Conservation (phyloP, 768 basidiomycete species). For the Suillus variegatus region DNA sequence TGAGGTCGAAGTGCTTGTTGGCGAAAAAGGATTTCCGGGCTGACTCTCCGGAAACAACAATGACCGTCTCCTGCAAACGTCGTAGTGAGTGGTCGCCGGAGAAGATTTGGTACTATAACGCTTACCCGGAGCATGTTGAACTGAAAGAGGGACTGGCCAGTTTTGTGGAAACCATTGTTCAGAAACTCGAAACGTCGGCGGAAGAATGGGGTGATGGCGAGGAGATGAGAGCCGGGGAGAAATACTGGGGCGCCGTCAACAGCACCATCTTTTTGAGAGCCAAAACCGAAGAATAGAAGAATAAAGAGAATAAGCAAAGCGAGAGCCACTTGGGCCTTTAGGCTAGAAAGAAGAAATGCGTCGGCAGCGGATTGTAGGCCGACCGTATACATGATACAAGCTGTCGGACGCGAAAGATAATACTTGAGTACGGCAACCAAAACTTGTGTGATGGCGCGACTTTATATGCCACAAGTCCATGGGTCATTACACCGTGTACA, state of each 20-base stretch:
- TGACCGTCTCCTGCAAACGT: conserved; percentile 60
- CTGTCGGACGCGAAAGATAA: conserved; percentile 29
- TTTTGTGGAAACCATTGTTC: conserved; percentile 68
- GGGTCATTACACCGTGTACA: not conserved
- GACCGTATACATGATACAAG: conserved; percentile 41
- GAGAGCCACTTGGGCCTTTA: conserved; percentile 35
- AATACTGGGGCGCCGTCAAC: conserved; percentile 49
- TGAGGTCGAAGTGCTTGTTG: conserved; percentile 70
- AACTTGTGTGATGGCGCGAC: conserved; percentile 5
- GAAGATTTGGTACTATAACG: conserved; percentile 11
- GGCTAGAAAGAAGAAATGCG: conserved; percentile 35
- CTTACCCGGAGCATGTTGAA: conserved; percentile 69
- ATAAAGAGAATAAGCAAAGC: conserved; percentile 36
- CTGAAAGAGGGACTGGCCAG: conserved; percentile 66
- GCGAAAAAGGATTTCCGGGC: conserved; percentile 71
- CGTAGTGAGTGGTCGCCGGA: conserved; percentile 7
- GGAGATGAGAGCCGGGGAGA: conserved; percentile 59
- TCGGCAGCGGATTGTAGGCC: conserved; percentile 41
- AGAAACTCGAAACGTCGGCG: conserved; percentile 70
- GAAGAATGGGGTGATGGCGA: conserved; percentile 69
- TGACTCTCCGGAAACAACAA: conserved; percentile 74
- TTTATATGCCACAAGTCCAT: conserved; percentile 1
- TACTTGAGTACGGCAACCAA: conserved; percentile 23
- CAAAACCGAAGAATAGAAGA: conserved; percentile 39
- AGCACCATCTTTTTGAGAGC: conserved; percentile 42